A percentile compares a stretch with the other conserved stretches of the same genome.
phyloP scores from a whole-genome alignment of 352 stramenopile genomes.

The Globisporangium echinulatum region DNA sequence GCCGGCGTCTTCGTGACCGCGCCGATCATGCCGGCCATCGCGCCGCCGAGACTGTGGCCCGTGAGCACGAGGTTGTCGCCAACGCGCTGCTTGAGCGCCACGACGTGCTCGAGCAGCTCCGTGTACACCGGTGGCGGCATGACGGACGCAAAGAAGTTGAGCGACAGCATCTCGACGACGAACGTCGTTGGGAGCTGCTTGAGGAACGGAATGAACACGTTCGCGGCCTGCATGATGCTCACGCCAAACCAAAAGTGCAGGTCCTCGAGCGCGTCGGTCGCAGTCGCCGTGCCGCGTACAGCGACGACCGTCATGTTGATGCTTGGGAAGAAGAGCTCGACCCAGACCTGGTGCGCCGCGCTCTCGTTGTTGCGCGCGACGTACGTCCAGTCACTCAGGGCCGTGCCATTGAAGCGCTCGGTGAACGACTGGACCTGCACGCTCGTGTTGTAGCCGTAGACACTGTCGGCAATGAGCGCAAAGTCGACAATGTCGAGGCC shows the following conservation, averaged over 20 bases:
- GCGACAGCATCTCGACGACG: slow-evolving; percentile 79
- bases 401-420: slow-evolving; percentile 77
- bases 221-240: slow-evolving; percentile 80
- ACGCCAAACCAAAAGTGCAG: slow-evolving; percentile 86
- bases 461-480: slow-evolving; percentile 74
- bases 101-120: slow-evolving; percentile 62
- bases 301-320: slow-evolving; percentile 85
- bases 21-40: slow-evolving; percentile 83
- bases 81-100: slow-evolving; percentile 46
- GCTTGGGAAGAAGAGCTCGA: slow-evolving; percentile 75
- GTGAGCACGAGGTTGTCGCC: slow-evolving; percentile 75
- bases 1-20: slow-evolving; percentile 74
- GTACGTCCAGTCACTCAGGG: slow-evolving; percentile 70
- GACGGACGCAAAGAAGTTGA: slow-evolving; percentile 56
- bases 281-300: slow-evolving; percentile 75
- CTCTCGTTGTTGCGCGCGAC: slow-evolving; percentile 62
- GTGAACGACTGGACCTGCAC: slow-evolving; percentile 71
- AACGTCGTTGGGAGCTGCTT: slow-evolving; percentile 76
- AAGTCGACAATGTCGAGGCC: slow-evolving; percentile 78
- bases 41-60: slow-evolving; percentile 75
- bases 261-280: slow-evolving; percentile 78
- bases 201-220: slow-evolving; percentile 82
- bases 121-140: slow-evolving; percentile 80
- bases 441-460: slow-evolving; percentile 74
- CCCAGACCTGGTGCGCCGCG: slow-evolving; percentile 71